A percentile compares a stretch with the other conserved stretches of the same genome.
Conservation (phyloP, 352 stramenopile genomes). For the Pythium brassicae region DNA sequence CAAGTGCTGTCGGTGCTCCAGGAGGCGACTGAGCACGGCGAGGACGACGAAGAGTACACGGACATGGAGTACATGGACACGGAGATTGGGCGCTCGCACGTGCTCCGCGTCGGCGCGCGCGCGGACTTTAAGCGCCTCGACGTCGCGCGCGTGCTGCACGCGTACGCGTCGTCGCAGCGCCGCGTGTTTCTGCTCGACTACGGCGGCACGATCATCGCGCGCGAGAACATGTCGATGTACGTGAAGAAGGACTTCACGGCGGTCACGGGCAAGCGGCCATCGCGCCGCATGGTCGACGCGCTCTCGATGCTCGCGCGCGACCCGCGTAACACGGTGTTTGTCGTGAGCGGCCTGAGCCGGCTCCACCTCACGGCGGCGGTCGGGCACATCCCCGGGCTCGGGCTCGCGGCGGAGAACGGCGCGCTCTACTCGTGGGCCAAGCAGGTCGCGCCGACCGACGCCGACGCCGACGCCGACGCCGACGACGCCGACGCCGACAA, state of each 20-base stretch:
- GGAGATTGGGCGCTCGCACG: conserved; percentile 72
- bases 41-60: conserved; percentile 73
- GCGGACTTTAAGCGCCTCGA: conserved; percentile 87
- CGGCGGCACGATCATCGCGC: conserved; percentile 93
- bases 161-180: conserved; percentile 79
- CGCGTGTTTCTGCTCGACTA: conserved; percentile 98
- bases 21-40: conserved; percentile 62
- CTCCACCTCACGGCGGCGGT: conserved; percentile 89
- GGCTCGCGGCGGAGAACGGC: conserved; percentile 94
- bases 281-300: conserved; percentile 83
- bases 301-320: conserved; percentile 88
- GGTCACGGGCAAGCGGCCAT: conserved; percentile 91
- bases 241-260: conserved; percentile 95
- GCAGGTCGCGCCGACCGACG: conserved; percentile 49
- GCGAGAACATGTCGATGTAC: conserved; percentile 93
- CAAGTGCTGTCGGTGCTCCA: conserved; percentile 91
- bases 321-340: conserved; percentile 94
- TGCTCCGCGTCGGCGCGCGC: conserved; percentile 53
- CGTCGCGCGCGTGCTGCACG: conserved; percentile 72
- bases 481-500: conserved; percentile 12
- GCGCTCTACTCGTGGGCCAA: conserved; percentile 90
- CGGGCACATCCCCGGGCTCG: conserved; percentile 90
- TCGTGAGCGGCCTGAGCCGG: conserved; percentile 94
- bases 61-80: conserved; percentile 88
- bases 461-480: conserved; percentile 9